These are phyloP conservation scores for Talaromyces sp. DNA, from an alignment of 2,329 filamentous ascomycete genomes.

Conservation along the genomic window DNA sequence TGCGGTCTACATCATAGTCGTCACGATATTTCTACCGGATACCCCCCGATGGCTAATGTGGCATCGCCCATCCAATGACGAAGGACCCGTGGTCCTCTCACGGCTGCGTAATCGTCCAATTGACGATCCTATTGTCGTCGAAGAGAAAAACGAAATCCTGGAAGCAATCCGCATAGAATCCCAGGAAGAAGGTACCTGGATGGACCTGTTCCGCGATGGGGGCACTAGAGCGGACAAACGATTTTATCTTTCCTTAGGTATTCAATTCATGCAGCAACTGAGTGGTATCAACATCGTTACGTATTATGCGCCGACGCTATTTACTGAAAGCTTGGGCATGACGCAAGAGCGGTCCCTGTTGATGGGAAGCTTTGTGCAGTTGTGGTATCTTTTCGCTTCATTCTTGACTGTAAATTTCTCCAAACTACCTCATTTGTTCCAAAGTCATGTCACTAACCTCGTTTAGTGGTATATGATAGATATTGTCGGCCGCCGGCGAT, in stretches of 20 bases:
- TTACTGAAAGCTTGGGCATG: conserved; percentile 35
- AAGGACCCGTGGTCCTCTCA: conserved; percentile 29
- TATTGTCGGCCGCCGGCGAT: conserved; percentile 26
- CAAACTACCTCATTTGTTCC: not conserved
- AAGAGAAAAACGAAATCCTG: conserved; percentile 1
- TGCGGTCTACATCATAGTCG: conserved; percentile 30
- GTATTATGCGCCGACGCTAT: conserved; percentile 34
- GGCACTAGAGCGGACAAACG: conserved; percentile 1
- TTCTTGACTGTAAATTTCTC: conserved; percentile 24
- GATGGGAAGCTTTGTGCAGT: conserved; percentile 41
- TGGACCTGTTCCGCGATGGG: conserved; percentile 4
- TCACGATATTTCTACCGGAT: conserved; percentile 36
- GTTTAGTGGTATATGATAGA: conserved; percentile 34
- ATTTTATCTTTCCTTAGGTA: conserved; percentile 3
- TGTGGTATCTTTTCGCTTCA: conserved; percentile 38
- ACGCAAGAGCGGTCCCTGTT: conserved; percentile 32
- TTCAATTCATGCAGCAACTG: conserved; percentile 29
- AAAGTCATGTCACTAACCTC: conserved; percentile 4
- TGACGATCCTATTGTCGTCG: not conserved
- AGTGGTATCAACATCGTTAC: conserved; percentile 19
- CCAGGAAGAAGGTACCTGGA: conserved; percentile 4
- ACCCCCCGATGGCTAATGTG: conserved; percentile 40
- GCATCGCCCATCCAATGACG: conserved; percentile 30
- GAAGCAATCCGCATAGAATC: conserved; percentile 3
- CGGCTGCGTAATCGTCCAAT: not conserved